A percentile compares a stretch with the other conserved stretches of the same genome.
These are phyloP conservation scores for Wickerhamomyces strasburgensis DNA, from an alignment of 805 yeast genomes.

Conservation along the genomic window DNA sequence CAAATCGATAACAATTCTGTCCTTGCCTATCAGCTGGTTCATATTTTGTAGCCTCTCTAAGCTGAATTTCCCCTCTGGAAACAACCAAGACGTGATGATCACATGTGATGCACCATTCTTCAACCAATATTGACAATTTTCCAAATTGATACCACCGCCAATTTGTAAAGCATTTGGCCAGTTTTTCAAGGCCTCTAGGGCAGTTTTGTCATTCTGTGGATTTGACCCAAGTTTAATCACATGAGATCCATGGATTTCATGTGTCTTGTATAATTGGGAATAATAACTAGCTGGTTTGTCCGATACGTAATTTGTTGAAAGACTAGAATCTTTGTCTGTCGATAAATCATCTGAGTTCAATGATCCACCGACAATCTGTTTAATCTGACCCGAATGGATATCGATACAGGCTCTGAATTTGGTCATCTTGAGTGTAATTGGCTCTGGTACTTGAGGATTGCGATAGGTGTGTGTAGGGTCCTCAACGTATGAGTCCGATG, in stretches of 20 bases:
- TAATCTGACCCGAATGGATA: conserved; percentile 90
- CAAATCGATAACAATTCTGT: conserved; percentile 76
- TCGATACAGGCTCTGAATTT: conserved; percentile 92
- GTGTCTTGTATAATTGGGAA: conserved; percentile 59
- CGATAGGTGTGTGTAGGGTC: background rate
- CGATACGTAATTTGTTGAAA: conserved; percentile 76
- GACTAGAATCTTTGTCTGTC: conserved; percentile 26
- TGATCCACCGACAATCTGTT: conserved; percentile 96
- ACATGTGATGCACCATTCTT: conserved; percentile 77
- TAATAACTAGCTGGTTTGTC: conserved; percentile 68
- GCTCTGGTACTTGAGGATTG: background rate
- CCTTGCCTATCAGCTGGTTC: conserved; percentile 54
- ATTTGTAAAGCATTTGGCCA: conserved; percentile 79
- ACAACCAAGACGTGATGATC: conserved; percentile 88
- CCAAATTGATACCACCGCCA: conserved; percentile 85
- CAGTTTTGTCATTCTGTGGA: conserved; percentile 76
- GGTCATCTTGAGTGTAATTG: conserved; percentile 68
- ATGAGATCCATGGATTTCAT: conserved; percentile 72
- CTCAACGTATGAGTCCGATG: background rate
- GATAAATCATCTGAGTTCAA: conserved; percentile 50
- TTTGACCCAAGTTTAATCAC: conserved; percentile 85
- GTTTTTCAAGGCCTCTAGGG: conserved; percentile 61
- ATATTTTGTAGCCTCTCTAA: conserved; percentile 48
- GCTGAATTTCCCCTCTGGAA: conserved; percentile 54
- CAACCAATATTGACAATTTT: conserved; percentile 77